phyloP scores from a whole-genome alignment of 345 rosid species.

The Syzygium aqueum region DNA sequence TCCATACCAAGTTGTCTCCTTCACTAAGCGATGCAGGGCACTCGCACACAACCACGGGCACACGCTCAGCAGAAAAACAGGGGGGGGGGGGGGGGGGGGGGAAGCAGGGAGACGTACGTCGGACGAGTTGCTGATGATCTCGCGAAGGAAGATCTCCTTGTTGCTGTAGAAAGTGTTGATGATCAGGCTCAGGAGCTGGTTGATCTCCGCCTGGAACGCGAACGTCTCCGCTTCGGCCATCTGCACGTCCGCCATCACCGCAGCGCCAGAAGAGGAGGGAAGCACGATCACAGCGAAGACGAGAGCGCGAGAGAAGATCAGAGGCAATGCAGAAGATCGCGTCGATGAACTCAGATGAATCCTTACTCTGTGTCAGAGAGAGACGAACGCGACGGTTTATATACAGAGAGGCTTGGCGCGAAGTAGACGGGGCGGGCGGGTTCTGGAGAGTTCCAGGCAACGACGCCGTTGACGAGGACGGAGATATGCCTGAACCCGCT shows the following conservation, averaged over 20 bases:
- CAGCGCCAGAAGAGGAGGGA: not conserved
- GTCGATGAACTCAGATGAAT: not conserved
- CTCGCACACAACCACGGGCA: not conserved
- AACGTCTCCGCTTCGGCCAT: constrained; percentile 11
- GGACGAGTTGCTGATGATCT: constrained; percentile 8
- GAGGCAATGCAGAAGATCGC: not conserved
- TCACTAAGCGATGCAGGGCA: not conserved
- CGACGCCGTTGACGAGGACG: not conserved
- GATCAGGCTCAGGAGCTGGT: constrained; percentile 9
- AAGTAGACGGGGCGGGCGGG: not conserved
- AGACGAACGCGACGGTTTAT: not conserved
- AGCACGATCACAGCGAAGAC: not conserved
- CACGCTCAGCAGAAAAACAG: not conserved
- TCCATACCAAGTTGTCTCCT: not conserved
- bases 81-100: not conserved
- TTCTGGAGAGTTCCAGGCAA: constrained; percentile 1
- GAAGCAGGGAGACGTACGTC: constrained; percentile 1
- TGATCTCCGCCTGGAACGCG: constrained; percentile 14
- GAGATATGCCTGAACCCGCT: not conserved
- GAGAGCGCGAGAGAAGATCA: not conserved
- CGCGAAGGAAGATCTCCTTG: constrained; percentile 13
- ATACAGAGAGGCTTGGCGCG: constrained; percentile 1
- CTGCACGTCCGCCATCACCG: constrained; percentile 6
- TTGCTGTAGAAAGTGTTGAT: constrained; percentile 13
- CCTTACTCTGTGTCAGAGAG: not conserved